Conservation (phyloP, 2,329 filamentous ascomycete species). For the Colletotrichum australisinense region DNA sequence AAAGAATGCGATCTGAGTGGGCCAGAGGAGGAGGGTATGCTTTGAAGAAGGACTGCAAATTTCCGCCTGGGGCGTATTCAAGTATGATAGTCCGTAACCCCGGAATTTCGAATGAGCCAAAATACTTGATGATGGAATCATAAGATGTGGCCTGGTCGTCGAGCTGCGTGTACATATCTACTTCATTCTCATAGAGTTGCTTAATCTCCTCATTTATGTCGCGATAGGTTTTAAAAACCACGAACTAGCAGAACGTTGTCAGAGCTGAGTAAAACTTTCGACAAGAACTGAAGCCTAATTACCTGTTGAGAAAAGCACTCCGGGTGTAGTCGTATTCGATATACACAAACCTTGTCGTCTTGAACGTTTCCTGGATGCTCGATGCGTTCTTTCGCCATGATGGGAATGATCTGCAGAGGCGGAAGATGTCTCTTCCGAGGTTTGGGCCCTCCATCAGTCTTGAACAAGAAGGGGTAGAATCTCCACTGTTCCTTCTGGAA, state of each 20-base stretch:
- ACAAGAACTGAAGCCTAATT: too few species aligned
- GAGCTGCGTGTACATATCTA: neutral
- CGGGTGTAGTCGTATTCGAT: too few species aligned
- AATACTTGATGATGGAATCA: neutral
- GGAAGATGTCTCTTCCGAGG: neutral
- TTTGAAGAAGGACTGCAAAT: neutral
- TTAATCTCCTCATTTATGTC: neutral
- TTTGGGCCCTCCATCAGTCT: neutral
- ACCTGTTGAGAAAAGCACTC: too few species aligned
- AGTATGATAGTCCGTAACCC: neutral
- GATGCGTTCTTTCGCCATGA: neutral
- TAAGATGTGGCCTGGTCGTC: neutral
- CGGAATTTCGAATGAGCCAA: neutral
- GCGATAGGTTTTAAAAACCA: conserved; percentile 10
- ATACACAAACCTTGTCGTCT: too few species aligned
- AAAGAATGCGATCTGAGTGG: neutral
- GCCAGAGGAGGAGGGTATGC: neutral
- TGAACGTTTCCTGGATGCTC: too few species aligned
- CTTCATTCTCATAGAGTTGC: neutral
- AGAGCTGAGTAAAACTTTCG: neutral
- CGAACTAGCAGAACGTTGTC: neutral
- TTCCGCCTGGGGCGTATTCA: neutral
- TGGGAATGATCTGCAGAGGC: neutral
- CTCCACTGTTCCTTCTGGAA: conserved; percentile 8
- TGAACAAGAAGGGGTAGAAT: neutral